Evolutionary conservation across 441 rosid genomes (phyloP).

Genomic region (Pelargonium australe): DNA sequence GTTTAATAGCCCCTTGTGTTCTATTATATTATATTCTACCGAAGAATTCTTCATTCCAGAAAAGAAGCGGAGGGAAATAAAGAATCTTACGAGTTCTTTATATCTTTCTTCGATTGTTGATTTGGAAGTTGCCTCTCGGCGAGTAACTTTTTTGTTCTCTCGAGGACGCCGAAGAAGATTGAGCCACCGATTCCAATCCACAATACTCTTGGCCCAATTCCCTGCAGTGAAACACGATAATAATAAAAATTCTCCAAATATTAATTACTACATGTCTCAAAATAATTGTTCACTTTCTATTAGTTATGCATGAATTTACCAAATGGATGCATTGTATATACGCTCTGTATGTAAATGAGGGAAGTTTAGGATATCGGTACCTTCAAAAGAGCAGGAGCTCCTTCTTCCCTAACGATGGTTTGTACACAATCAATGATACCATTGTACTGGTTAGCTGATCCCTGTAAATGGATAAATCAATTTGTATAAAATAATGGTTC

Average conservation of each 20-base stretch:
- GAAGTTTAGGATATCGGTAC: constrained; percentile 25
- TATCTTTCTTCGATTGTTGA: not conserved
- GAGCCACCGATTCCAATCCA: constrained; percentile 82
- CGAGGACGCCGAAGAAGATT: constrained; percentile 62
- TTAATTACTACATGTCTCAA: too few species aligned
- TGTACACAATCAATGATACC: constrained; percentile 82
- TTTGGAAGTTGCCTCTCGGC: constrained; percentile 40
- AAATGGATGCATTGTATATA: not conserved
- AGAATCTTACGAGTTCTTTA: not conserved
- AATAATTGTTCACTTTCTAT: too few species aligned
- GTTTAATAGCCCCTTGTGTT: too few species aligned
- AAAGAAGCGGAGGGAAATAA: too few species aligned
- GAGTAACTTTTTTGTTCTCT: constrained; percentile 55
- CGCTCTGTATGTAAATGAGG: not conserved
- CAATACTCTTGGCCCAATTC: constrained; percentile 63
- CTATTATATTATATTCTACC: too few species aligned
- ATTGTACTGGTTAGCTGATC: constrained; percentile 69
- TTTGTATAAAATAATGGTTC: constrained; percentile 1
- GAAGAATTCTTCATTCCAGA: too few species aligned
- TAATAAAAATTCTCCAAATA: not conserved
- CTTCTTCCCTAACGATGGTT: constrained; percentile 76
- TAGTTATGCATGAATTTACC: too few species aligned
- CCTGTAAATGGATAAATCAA: constrained; percentile 33
- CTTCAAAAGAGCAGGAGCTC: constrained; percentile 79
- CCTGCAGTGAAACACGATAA: constrained; percentile 30